These are phyloP conservation scores for Brassica juncea DNA, from an alignment of 345 rosid genomes.

Conservation along the genomic window DNA sequence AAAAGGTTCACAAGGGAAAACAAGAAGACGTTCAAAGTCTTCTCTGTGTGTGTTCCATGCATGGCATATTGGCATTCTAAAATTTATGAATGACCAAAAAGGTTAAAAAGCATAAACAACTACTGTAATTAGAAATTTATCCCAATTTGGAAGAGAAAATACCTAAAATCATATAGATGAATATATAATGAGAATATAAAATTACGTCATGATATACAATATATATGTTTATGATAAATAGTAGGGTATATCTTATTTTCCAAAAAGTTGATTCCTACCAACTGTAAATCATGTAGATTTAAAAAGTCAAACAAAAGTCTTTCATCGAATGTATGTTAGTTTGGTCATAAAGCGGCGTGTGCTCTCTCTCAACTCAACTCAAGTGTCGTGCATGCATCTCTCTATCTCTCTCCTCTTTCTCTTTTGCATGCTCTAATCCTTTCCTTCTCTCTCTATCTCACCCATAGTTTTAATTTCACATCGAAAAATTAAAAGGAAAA, in stretches of 20 bases:
- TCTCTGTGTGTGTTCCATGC: not conserved
- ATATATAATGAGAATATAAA: not conserved
- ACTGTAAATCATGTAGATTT: not conserved
- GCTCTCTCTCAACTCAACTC: not conserved
- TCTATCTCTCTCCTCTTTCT: slow-evolving; percentile 6
- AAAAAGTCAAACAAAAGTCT: slow-evolving; percentile 7
- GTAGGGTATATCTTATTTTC: not conserved
- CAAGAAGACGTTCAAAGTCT: slow-evolving; percentile 6
- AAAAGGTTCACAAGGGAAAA: slow-evolving; percentile 4
- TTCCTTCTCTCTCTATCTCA: slow-evolving; percentile 37
- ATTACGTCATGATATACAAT: not conserved
- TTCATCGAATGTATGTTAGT: not conserved
- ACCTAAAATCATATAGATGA: not conserved
- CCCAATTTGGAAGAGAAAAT: not conserved
- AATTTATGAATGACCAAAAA: not conserved
- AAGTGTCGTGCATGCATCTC: slow-evolving; percentile 82
- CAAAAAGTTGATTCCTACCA: slow-evolving; percentile 12
- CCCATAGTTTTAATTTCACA: slow-evolving; percentile 33
- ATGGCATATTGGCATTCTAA: not conserved
- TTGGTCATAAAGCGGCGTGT: slow-evolving; percentile 56
- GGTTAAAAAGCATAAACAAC: not conserved
- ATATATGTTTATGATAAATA: not conserved
- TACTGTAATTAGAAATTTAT: not conserved
- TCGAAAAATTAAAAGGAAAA: slow-evolving; percentile 16
- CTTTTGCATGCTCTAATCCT: slow-evolving; percentile 53